Evolutionary conservation across 2,329 filamentous ascomycete genomes (phyloP).

Genomic region (Hirsutella minnesotensis): DNA sequence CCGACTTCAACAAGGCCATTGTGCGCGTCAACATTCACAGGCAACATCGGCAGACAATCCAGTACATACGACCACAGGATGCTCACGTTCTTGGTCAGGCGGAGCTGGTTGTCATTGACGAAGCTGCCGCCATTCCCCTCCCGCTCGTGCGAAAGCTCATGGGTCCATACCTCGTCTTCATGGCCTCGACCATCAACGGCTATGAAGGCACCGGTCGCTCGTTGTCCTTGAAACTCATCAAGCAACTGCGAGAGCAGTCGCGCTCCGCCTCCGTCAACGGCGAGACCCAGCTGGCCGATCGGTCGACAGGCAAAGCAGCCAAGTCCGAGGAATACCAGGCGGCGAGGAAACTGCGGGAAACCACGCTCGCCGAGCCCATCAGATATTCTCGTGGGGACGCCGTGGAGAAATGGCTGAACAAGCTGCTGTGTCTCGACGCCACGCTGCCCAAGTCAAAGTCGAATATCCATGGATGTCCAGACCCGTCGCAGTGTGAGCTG

Average conservation of each 20-base stretch:
- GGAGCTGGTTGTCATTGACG: slow-evolving; percentile 90
- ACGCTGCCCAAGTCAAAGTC: slow-evolving; percentile 70
- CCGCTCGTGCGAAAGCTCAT: slow-evolving; percentile 88
- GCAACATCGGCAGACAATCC: slow-evolving; percentile 92
- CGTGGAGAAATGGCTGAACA: slow-evolving; percentile 96
- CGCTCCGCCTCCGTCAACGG: slow-evolving; percentile 46
- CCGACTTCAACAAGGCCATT: slow-evolving; percentile 98
- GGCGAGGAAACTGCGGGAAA: slow-evolving; percentile 78
- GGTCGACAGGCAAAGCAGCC: slow-evolving; percentile 61
- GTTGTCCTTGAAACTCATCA: slow-evolving; percentile 89
- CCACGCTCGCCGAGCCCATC: slow-evolving; percentile 87
- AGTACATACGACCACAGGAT: slow-evolving; percentile 96
- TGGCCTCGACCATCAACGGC: slow-evolving; percentile 98
- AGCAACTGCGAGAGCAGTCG: slow-evolving; percentile 90
- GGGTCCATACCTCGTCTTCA: slow-evolving; percentile 95
- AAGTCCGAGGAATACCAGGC: slow-evolving; percentile 52
- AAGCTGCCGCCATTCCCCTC: slow-evolving; percentile 90
- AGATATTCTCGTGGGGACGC: slow-evolving; percentile 82
- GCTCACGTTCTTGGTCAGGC: slow-evolving; percentile 90
- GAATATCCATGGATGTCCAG: slow-evolving; percentile 67
- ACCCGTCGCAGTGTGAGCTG: slow-evolving; percentile 83
- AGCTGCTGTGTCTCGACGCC: slow-evolving; percentile 83
- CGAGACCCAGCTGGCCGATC: slow-evolving; percentile 60
- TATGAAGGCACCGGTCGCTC: slow-evolving; percentile 96
- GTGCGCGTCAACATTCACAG: slow-evolving; percentile 93